Percentiles rank a stretch among this genome's conserved stretches.
phyloP scores from a whole-genome alignment of 1,284 basidiomycete species.

The Pholiota adiposa region DNA sequence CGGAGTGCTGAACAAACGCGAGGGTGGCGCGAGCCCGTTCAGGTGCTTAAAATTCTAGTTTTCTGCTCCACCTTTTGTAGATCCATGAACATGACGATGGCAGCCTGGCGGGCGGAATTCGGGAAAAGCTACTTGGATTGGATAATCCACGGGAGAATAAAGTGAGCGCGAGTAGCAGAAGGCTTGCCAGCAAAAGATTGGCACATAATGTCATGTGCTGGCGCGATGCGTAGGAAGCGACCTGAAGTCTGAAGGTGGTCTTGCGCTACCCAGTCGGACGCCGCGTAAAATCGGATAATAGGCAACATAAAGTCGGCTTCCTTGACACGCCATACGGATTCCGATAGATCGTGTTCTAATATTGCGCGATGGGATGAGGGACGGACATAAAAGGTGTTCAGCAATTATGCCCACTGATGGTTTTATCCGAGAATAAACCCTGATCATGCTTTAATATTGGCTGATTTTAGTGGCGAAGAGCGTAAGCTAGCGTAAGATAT shows the following conservation, averaged over 20 bases:
- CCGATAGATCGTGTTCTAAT: conserved; percentile 1
- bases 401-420: conserved; percentile 2
- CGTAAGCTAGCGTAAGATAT: no score
- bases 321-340: background rate
- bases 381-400: background rate
- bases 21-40: background rate
- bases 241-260: background rate
- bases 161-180: background rate
- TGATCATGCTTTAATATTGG: background rate
- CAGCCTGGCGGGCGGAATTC: conserved; percentile 19
- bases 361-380: background rate
- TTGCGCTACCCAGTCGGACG: background rate
- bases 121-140: conserved; percentile 16
- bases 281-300: conserved; percentile 4
- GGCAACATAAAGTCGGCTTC: background rate
- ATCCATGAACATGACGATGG: background rate
- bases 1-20: background rate
- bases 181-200: background rate
- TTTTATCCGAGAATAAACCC: conserved; percentile 18
- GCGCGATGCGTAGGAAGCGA: background rate
- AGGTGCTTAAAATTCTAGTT: background rate
- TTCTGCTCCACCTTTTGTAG: conserved; percentile 8
- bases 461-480: background rate
- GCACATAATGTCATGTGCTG: conserved; percentile 1
- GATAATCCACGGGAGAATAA: conserved; percentile 19